Base-by-base conservation (phyloP, 2,329 filamentous ascomycete species). In the Alternaria arbusti region DNA sequence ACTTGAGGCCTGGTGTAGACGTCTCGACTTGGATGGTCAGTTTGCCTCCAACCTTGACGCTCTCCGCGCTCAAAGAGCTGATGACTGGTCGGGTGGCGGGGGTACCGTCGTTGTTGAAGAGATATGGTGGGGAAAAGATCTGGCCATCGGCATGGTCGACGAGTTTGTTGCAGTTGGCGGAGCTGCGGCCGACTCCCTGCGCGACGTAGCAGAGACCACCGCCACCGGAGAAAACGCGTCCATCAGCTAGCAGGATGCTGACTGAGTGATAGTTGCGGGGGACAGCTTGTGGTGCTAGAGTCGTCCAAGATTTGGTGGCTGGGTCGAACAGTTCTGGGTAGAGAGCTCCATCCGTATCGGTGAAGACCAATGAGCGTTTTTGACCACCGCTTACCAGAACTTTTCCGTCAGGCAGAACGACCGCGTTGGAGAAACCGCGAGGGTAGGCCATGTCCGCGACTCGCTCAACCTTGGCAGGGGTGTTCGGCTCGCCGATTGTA, bases 81-180 rank as follows among this genome's bases (percentile, higher is more conserved):
- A 74, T 71, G 4, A 36, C 49, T 15, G 70, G 73, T 15, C 71
- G 69, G 4, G 63, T 25, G n/a, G 70, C 70, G 1, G 45, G 55
- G 6, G 70, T 65, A 1, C 71, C 73, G 30, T 73, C 69, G 1
- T 59, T 17, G 43, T 75, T 74, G 64, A 75, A 74, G 2, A 76
- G 65, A 22, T 74, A 76, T 0, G 74, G 74, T 15, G 74, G 73
- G 10, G 68, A 70, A 59, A 74, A 75, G 47, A 69, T 66, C 50
- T 76, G 71, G 13, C 71, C 74, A 20, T 75, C 71, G 12, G 68
- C 67, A 43, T 74, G 73, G 59, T 75, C 69, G 25, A 71, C 71
- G 9, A 74, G 66, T 62, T 74, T 74, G 56, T 74, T 74, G 68
- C 71, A 74, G 55, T 74, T 68, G 36, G 63, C 67, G 3, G 70